phyloP scores from a whole-genome alignment of 495 filamentous ascomycete species.

The Neurospora sp. region DNA sequence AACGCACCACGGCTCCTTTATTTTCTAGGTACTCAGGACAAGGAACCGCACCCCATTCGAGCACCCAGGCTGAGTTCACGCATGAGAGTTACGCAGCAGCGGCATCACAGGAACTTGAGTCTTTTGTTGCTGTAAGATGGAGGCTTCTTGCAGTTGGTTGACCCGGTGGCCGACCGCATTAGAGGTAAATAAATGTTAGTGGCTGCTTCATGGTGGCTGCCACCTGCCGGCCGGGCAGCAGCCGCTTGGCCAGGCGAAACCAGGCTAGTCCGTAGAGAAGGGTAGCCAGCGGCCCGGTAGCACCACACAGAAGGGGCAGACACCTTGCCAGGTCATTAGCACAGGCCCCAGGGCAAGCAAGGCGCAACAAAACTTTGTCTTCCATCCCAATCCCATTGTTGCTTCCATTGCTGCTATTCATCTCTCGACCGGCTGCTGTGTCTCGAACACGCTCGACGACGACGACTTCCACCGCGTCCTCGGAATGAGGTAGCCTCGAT shows the following conservation, averaged over 20 bases:
- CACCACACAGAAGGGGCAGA: neutral
- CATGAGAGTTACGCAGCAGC: neutral
- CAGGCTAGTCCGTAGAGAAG: neutral
- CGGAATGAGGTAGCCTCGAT: conserved; percentile 44
- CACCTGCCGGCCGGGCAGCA: neutral
- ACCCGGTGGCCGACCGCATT: neutral
- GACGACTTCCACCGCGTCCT: conserved; percentile 9
- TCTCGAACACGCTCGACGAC: conserved; percentile 7
- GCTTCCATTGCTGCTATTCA: neutral
- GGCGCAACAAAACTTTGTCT: neutral
- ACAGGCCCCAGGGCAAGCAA: neutral
- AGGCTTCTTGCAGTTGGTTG: neutral
- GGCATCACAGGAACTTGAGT: neutral
- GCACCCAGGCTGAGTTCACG: neutral
- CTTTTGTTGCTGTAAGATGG: neutral
- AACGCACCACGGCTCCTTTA: neutral
- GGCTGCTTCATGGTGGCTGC: neutral
- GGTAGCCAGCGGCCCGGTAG: neutral
- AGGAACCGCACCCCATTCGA: neutral
- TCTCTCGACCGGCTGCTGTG: neutral
- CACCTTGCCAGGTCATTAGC: neutral
- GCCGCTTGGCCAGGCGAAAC: neutral
- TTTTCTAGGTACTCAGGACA: neutral
- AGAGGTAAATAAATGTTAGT: neutral
- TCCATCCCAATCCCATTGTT: neutral